Conservation (phyloP, 257 asterid genomes). For the Solanum neorickii region DNA sequence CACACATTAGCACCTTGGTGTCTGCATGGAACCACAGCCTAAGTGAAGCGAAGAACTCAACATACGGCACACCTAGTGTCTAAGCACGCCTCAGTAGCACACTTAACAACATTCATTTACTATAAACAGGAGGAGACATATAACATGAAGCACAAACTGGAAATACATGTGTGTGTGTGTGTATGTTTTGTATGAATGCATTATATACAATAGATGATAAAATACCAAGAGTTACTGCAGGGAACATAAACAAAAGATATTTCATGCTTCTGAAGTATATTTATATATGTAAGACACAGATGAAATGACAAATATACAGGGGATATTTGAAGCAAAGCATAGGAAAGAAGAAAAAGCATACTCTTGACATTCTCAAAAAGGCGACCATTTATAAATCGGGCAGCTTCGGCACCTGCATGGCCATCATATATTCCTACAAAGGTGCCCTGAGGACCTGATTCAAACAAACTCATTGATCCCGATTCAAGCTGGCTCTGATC, state of each 20-base stretch:
- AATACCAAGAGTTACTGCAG: neutral
- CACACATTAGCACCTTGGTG: neutral
- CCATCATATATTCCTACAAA: constrained; percentile 90
- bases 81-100: neutral
- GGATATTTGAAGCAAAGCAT: neutral
- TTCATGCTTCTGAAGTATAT: neutral
- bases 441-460: constrained; percentile 60
- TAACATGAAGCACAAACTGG: neutral
- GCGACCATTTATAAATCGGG: constrained; percentile 40
- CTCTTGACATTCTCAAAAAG: constrained; percentile 68
- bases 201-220: neutral
- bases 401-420: constrained; percentile 83
- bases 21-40: neutral
- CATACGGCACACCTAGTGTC: neutral
- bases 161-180: neutral
- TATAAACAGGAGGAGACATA: neutral
- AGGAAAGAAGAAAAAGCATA: constrained; percentile 14
- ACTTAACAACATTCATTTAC: neutral
- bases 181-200: neutral
- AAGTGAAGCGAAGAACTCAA: neutral
- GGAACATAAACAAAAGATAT: neutral
- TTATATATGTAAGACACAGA: neutral
- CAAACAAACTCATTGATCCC: constrained; percentile 53
- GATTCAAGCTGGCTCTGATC: constrained; percentile 88
- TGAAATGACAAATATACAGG: neutral